Base-by-base conservation (phyloP, 805 yeast species). In the Cyberlindnera maclurae region DNA sequence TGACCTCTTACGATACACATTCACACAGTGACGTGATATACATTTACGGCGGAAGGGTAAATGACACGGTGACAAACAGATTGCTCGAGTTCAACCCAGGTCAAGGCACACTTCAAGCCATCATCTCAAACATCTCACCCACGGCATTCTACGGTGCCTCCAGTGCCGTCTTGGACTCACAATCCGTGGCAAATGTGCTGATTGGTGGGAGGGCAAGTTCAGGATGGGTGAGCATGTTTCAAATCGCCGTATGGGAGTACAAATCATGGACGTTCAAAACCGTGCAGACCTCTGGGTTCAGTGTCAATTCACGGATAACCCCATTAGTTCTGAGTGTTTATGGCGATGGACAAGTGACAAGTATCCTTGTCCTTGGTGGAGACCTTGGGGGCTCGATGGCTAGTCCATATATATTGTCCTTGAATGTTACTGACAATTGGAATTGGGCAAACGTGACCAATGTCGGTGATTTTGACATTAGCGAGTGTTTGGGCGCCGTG, bases 151-250 rank as follows among this genome's bases (percentile, higher is more conserved):
- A 67, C 46, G 78, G 77, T 1, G 74, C 80, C 0, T 56, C 74
- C 0, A 64, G 58, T 26, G 38, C 67, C 6, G 31, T 44, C 1
- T 17, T 67, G 13, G 56, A 67, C 42, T 66, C 76, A 1, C 55
- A 64, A 24, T 67, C 74, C 9, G 67, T 62, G 38, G 62, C 72
- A 3, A 73, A 67, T 44, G 56, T 79, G 27, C 55, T 84, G 3
- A 62, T 84, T 31, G 94, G 93, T 0, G 94, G 95, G 3, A 65
- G 65, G 38, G 71, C 84, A 3, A 49, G 55, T 5, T 50, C 60
- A 3, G 87, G 87, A 1, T 82, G 89, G 87, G 72, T 82, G 27
- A 72, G 75, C 44, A 73, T 83, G 79, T 70, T 70, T 48, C 93
- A 83, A 57, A 60, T 82, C 15, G 90, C 93, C 0, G 58, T 80